Evolutionary conservation across 2,329 filamentous ascomycete species (phyloP), one percentile per base, ranked within the genome.

Genomic region (Colletotrichum sp.): DNA sequence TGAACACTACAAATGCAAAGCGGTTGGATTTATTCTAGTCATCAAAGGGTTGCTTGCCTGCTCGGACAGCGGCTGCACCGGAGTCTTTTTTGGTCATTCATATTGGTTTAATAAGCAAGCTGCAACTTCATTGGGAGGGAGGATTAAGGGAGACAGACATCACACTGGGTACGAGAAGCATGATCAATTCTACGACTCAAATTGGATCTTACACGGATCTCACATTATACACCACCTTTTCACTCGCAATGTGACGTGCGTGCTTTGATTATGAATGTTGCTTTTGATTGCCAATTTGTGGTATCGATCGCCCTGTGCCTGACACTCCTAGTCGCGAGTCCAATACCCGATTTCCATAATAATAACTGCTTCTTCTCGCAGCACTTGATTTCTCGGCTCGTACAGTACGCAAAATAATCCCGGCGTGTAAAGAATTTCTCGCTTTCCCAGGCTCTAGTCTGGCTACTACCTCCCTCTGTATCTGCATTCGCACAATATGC

Each of bases 201-300:
- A n/a, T 15, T 59, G n/a, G 30, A 74, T 71, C 62, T 55, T 3
- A 18, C 16, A 24, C 26, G 52, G 62, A 67, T 55, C 55, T 28
- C 12, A 52, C 12, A 36, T 21, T 8, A 36, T 1, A n/a, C 15
- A 0, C 16, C 18, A 60, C 8, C 30, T 5, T 13, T 13, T 32
- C 12, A 32, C 57, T 30, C 3, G 16, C 8, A n/a, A n/a, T 24
- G 59, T 63, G 59, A 32, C 3, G 6, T 52, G 3, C 18, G 6
- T 21, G 12, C 12, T 18, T 15, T 65, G 6, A 16, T 71, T 49
- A 26, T 66, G 8, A 49, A 64, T 52, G 18, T 70, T 69, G 63
- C 63, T 72, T 75, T 75, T 75, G 32, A 64, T 72, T 75, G 69
- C 63, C 63, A 75, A 72, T 72, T 72, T 72, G 69, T 70, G 68